Conservation (phyloP, 2,329 filamentous ascomycete species). For the Fusarium staphyleae region DNA sequence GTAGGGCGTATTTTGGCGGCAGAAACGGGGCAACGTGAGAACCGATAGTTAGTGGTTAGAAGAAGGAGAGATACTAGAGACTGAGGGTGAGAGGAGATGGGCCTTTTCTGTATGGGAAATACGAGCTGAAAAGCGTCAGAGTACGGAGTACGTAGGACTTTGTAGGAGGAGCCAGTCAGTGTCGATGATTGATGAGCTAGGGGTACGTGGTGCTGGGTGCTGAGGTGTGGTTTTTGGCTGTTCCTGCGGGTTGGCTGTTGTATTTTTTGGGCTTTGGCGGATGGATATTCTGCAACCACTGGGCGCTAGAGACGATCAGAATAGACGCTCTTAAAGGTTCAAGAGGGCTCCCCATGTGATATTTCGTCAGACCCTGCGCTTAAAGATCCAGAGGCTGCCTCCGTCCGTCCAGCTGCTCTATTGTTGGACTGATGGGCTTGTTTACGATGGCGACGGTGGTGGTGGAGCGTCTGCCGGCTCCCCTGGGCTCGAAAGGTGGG, state of each 20-base stretch:
- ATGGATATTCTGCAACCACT: not conserved
- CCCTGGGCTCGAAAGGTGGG: slow-evolving; percentile 25
- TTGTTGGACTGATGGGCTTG: slow-evolving; percentile 27
- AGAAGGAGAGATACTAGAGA: slow-evolving; percentile 11
- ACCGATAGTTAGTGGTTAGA: slow-evolving; percentile 32
- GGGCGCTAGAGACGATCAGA: not conserved
- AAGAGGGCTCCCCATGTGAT: too few relatives aligned
- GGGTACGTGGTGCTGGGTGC: slow-evolving; percentile 10
- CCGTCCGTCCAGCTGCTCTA: slow-evolving; percentile 17
- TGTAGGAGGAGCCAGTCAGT: slow-evolving; percentile 13
- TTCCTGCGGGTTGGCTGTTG: slow-evolving; percentile 9
- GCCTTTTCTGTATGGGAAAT: slow-evolving; percentile 36
- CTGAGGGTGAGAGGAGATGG: slow-evolving; percentile 15
- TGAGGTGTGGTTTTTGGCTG: slow-evolving; percentile 17
- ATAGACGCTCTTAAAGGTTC: not conserved
- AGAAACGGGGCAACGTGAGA: slow-evolving; percentile 34
- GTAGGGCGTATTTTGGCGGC: slow-evolving; percentile 37
- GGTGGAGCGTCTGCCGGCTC: slow-evolving; percentile 31
- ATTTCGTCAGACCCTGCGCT: not conserved
- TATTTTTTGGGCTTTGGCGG: slow-evolving; percentile 10
- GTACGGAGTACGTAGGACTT: slow-evolving; percentile 22
- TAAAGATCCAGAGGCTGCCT: slow-evolving; percentile 24
- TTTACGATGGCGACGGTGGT: slow-evolving; percentile 32
- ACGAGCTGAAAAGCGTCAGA: slow-evolving; percentile 35
- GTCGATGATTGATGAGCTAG: slow-evolving; percentile 4